Evolutionary conservation across 2,329 filamentous ascomycete genomes (phyloP), one percentile per base, ranked within the genome.

Genomic region (Cordyceps farinosa): DNA sequence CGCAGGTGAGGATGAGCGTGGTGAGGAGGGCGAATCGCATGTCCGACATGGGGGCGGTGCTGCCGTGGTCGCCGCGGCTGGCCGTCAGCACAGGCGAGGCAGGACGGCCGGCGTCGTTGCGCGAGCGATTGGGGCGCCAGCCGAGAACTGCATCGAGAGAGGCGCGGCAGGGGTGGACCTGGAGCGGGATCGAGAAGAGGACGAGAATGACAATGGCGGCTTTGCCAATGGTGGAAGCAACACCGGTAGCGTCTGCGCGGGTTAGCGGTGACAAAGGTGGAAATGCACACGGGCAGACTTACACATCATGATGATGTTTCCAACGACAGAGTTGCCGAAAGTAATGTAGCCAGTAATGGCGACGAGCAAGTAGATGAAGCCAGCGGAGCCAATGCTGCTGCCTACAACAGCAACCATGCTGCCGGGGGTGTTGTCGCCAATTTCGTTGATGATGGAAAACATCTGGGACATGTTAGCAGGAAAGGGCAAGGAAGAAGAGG

Each of bases 371-470:
- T 99, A 99, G 29, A 97, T 88, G 22, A 82, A 83, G 13, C 91
- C 91, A n/a, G 94, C 91, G 36, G 90, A 89, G 27, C 95, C 95
- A 69, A 97, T 97, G 70, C 92, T 96, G 4, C 89, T 84, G 29
- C 84, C 81, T 13, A 98, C 87, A 9, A 99, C 93, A 17, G 85
- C 84, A 0, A 92, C 89, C 8, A 94, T 89, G 66, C 89, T 80
- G 22, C 74, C 77, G 27, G 91, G 91, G 3, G 90, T 90, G 75
- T 92, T 92, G 73, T 97, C 88, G 64, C 86, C 84, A 68, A 99
- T 92, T 77, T 99, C 95, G 71, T 99, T 99, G 51, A 99, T 79
- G 68, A 99, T 96, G 11, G 94, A 97, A 75, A 99, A 99, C 95
- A 99, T 99, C 91, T 95, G 2, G 36, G 1, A 15, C 9, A 29